Conservation (phyloP, 192 early-diverging fungal species). For the Irineochytrium annulatum region DNA sequence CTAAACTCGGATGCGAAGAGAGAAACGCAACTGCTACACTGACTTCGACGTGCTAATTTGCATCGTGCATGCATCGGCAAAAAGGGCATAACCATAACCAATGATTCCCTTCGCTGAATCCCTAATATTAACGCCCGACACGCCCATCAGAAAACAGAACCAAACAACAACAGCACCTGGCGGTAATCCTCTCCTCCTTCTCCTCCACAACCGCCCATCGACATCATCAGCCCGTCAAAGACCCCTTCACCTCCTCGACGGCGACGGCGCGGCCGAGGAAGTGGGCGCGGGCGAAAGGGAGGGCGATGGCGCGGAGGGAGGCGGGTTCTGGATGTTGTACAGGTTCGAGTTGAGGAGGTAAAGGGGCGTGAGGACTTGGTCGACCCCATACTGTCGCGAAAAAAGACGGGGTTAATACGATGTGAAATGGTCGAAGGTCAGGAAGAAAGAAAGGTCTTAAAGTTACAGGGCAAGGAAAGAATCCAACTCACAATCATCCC, state of each 20-base stretch:
- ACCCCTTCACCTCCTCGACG: neutral
- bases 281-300: neutral
- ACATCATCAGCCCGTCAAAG: too few relatives aligned
- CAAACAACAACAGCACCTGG: too few relatives aligned
- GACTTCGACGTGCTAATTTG: neutral
- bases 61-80: too few relatives aligned
- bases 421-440: neutral
- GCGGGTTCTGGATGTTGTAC: neutral
- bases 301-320: neutral
- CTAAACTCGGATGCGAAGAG: neutral
- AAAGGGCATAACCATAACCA: too few relatives aligned
- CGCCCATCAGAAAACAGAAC: too few relatives aligned
- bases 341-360: constrained; percentile 1
- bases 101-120: neutral
- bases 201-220: too few relatives aligned
- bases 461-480: neutral
- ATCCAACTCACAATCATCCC: neutral
- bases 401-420: neutral
- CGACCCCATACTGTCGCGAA: neutral
- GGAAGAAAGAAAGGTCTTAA: neutral
- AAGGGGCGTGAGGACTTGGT: constrained; percentile 2
- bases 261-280: neutral
- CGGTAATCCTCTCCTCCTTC: too few relatives aligned
- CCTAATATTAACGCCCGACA: neutral
- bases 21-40: neutral